Conservation (phyloP, 2,329 filamentous ascomycete genomes). For the Clarireedia homoeocarpa region DNA sequence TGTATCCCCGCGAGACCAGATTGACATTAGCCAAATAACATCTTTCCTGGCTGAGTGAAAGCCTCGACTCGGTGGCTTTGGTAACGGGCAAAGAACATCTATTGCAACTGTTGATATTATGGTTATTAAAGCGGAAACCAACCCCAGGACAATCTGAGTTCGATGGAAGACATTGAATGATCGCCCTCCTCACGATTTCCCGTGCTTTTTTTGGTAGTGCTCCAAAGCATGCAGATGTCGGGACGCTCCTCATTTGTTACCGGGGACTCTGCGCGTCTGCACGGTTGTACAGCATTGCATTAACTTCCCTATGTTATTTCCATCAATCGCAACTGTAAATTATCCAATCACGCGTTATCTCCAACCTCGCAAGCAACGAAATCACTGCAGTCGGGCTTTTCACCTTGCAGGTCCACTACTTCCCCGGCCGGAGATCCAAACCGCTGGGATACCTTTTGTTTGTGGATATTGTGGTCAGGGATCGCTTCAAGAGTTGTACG, state of each 20-base stretch:
- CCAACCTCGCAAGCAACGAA: neutral
- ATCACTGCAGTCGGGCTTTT: conserved; percentile 7
- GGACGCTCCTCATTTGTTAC: conserved; percentile 11
- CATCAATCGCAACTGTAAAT: conserved; percentile 1
- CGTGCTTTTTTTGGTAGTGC: conserved; percentile 1
- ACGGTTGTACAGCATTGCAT: conserved; percentile 7
- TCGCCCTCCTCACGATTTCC: conserved; percentile 1
- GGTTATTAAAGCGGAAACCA: conserved; percentile 7
- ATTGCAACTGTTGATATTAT: neutral
- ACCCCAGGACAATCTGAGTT: conserved; percentile 1
- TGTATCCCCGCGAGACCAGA: conserved; percentile 1
- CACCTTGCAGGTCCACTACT: conserved; percentile 5
- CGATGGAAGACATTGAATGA: conserved; percentile 4
- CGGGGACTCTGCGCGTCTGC: conserved; percentile 3
- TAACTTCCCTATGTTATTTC: neutral
- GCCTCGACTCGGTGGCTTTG: conserved; percentile 1
- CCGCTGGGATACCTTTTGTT: conserved; percentile 5
- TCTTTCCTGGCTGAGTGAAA: conserved; percentile 1
- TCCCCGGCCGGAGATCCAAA: conserved; percentile 8
- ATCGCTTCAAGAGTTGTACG: no score
- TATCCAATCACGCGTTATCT: neutral
- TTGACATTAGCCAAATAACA: neutral
- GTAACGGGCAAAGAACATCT: neutral
- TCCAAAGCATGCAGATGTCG: conserved; percentile 5
- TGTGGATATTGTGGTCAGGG: neutral